phyloP scores from a whole-genome alignment of 1,284 basidiomycete species.

The Puccinia horiana region DNA sequence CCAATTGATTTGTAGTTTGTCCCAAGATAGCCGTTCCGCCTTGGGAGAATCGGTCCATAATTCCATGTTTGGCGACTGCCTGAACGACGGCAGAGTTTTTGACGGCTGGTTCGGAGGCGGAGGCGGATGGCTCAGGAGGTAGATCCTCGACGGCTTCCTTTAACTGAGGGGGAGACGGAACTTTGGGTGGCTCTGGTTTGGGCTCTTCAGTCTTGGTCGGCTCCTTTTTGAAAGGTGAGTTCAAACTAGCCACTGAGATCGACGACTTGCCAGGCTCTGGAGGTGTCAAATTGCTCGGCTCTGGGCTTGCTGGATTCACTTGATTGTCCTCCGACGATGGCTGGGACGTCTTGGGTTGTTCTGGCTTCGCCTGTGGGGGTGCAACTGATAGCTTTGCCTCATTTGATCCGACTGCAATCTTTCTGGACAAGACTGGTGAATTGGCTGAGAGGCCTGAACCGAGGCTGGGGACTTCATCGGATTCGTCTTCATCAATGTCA shows the following conservation, averaged over 20 bases:
- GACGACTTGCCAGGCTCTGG: background rate
- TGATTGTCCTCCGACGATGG: background rate
- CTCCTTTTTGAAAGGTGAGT: background rate
- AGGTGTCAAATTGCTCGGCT: background rate
- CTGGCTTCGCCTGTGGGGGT: background rate
- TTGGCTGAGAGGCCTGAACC: background rate
- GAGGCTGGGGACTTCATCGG: background rate
- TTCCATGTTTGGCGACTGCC: background rate
- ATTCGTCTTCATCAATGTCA: background rate
- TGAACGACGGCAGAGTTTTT: background rate
- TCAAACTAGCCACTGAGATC: background rate
- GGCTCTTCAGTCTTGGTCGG: background rate
- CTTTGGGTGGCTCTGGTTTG: background rate
- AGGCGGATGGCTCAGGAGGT: background rate
- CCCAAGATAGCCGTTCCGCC: background rate
- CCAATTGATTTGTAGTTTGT: background rate
- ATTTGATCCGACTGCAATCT: background rate
- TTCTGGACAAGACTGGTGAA: slow-evolving; percentile 3
- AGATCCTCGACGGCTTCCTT: background rate
- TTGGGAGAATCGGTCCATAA: background rate
- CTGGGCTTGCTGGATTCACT: background rate
- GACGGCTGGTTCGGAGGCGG: background rate
- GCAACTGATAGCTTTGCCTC: background rate
- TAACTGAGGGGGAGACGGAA: background rate
- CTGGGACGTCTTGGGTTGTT: background rate